Conservation (phyloP, 2,329 filamentous ascomycete species). For the Rhynchosporium secalis region DNA sequence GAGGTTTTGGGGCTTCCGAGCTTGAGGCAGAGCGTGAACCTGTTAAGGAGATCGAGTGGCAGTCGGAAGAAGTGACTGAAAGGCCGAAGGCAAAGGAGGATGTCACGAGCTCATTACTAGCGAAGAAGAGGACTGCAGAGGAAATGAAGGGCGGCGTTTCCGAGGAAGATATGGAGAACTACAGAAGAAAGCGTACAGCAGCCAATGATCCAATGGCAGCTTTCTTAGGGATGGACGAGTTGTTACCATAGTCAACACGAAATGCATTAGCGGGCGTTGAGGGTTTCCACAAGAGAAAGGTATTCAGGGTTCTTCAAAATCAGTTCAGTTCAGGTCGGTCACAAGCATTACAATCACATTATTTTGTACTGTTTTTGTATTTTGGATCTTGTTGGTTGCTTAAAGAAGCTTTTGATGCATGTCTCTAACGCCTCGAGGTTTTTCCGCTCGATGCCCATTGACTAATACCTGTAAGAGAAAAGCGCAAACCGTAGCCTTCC, state of each 20-base stretch:
- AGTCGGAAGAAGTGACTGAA: constrained; percentile 39
- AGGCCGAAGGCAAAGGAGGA: constrained; percentile 37
- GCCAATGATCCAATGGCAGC: constrained; percentile 86
- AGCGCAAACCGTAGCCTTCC: constrained; percentile 37
- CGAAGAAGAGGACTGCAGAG: constrained; percentile 72
- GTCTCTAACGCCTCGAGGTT: constrained; percentile 31
- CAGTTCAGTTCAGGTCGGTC: background rate
- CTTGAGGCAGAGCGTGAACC: constrained; percentile 36
- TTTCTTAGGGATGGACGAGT: constrained; percentile 71
- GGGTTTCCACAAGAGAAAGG: constrained; percentile 12
- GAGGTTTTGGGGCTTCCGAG: constrained; percentile 40
- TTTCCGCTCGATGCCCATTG: constrained; percentile 29
- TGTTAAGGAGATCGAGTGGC: constrained; percentile 31
- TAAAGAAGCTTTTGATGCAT: constrained; percentile 26
- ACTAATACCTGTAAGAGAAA: constrained; percentile 25
- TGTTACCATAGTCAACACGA: constrained; percentile 46
- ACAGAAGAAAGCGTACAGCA: constrained; percentile 71
- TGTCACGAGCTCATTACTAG: constrained; percentile 30
- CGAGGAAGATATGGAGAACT: constrained; percentile 84
- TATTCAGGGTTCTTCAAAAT: too few species aligned
- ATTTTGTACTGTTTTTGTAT: background rate
- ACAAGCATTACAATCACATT: constrained; percentile 1
- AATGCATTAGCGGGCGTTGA: constrained; percentile 26
- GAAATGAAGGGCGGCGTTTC: constrained; percentile 77
- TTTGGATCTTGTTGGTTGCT: constrained; percentile 2